A percentile compares a stretch with the other conserved stretches of the same genome.
Evolutionary conservation across 2,329 filamentous ascomycete species (phyloP).

Genomic region (Scytalidium lignicola): DNA sequence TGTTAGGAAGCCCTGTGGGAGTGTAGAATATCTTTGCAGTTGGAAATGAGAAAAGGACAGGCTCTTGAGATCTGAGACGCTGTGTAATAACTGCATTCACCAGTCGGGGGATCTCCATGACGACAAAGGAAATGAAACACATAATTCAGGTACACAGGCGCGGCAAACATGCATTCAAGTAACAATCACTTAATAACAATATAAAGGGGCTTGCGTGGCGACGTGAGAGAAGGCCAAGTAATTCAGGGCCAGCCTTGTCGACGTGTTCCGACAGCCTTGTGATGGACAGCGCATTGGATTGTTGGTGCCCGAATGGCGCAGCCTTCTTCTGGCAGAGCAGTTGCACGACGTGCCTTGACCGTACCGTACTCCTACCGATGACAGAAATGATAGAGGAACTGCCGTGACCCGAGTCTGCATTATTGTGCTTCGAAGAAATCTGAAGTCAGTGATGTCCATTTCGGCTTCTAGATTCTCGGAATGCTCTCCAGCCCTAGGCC

Average conservation of each 20-base stretch:
- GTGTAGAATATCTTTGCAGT: no score
- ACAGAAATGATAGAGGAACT: neutral
- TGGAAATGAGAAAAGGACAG: no score
- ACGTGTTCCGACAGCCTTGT: slow-evolving; percentile 4
- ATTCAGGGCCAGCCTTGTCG: slow-evolving; percentile 17
- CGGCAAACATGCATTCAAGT: neutral
- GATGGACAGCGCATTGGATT: slow-evolving; percentile 22
- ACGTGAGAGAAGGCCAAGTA: slow-evolving; percentile 24
- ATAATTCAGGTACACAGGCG: neutral
- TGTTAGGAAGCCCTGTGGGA: no score
- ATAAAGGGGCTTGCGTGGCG: slow-evolving; percentile 21
- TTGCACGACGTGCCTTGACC: slow-evolving; percentile 5
- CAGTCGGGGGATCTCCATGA: neutral
- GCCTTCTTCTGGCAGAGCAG: neutral
- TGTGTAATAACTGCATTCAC: neutral
- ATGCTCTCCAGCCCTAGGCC: neutral
- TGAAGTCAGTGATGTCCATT: neutral
- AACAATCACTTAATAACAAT: slow-evolving; percentile 1
- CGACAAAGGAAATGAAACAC: neutral
- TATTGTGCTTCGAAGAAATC: neutral
- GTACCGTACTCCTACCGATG: neutral
- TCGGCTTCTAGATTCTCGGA: neutral
- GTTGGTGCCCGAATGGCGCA: slow-evolving; percentile 22
- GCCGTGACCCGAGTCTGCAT: neutral
- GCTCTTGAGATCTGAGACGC: no score